Evolutionary conservation across 352 stramenopile genomes (phyloP), one percentile per base, ranked within the genome.

Genomic region (Sclerospora graminicola): DNA sequence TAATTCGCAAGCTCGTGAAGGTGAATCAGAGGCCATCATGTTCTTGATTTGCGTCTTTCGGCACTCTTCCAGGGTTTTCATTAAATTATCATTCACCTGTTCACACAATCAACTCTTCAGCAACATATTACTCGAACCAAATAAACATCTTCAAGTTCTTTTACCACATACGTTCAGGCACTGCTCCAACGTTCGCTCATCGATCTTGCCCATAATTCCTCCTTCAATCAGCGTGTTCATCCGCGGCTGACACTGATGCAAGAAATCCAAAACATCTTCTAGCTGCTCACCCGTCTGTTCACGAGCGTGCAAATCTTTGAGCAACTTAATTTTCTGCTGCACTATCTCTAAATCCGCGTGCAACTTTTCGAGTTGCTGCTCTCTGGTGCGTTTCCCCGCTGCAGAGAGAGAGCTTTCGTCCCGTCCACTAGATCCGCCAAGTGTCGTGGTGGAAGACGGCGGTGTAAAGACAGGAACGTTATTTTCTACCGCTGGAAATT

Each of bases 191-290:
- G 72, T 89, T 15, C 56, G 54, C 37, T 92, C 81, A 48, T 89
- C 72, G 40, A 92, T 79, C 58, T 89, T 90, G 47, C 78, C 81
- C 58, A 81, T 80, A 32, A 92, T 63, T 0, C 81, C 81, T 39
- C 78, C 81, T 61, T 92, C 81, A 53, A 92, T 92, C 9, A 92
- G 54, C 32, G 78, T 84, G 54, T 92, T 92, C 77, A 92, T 92
- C 34, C 81, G 76, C 5, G 78, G 81, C 42, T 87, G 75, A 48
- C 81, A 92, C 48, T 92, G 81, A 1, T 65, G 75, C 33, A 92
- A 44, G 42, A 92, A 92, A 48, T 92, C 81, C 30, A 89, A 41
- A 9, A 75, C 63, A 26, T 92, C 69, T 18, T 92, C 81, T 13
- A 82, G 49, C 21, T 69, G 55, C 14, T 84, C 74, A 9, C 43